These are phyloP conservation scores for Suzukiozyma palmioleophila DNA, from an alignment of 1,139 yeast species.

Conservation along the genomic window DNA sequence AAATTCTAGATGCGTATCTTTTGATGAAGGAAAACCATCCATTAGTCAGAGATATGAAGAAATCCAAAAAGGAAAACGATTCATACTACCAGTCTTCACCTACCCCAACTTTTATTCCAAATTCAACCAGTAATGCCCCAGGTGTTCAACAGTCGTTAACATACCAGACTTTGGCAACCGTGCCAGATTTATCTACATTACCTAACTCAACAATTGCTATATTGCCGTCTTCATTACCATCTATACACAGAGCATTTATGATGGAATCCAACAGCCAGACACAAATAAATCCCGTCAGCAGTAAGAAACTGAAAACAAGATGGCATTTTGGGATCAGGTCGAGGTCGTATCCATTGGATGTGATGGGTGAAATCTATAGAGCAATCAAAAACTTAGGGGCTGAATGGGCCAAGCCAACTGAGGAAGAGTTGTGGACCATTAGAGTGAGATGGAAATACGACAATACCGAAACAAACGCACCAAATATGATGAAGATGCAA, in stretches of 20 bases:
- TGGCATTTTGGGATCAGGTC: constrained; percentile 99
- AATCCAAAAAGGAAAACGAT: constrained; percentile 48
- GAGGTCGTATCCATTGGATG: constrained; percentile 93
- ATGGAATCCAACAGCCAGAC: constrained; percentile 47
- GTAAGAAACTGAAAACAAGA: constrained; percentile 86
- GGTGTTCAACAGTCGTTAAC: constrained; percentile 47
- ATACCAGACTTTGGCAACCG: constrained; percentile 47
- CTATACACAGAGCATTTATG: constrained; percentile 93
- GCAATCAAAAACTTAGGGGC: constrained; percentile 94
- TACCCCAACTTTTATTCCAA: constrained; percentile 20
- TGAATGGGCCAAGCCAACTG: constrained; percentile 94
- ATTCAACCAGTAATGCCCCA: constrained; percentile 29
- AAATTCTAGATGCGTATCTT: constrained; percentile 87
- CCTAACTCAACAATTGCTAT: constrained; percentile 79
- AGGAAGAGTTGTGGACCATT: constrained; percentile 94
- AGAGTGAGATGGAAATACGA: constrained; percentile 92
- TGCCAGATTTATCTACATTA: constrained; percentile 46
- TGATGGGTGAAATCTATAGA: constrained; percentile 96
- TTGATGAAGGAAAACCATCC: constrained; percentile 81
- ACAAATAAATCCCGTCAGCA: constrained; percentile 67
- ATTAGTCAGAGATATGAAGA: constrained; percentile 61
- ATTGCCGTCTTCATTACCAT: constrained; percentile 88
- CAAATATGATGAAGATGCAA: constrained; percentile 83
- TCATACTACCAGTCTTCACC: constrained; percentile 50
- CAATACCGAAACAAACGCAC: constrained; percentile 32